A percentile compares a stretch with the other conserved stretches of the same genome.
Evolutionary conservation across 2,329 filamentous ascomycete genomes (phyloP).

Genomic region (Venturia aucupariae): DNA sequence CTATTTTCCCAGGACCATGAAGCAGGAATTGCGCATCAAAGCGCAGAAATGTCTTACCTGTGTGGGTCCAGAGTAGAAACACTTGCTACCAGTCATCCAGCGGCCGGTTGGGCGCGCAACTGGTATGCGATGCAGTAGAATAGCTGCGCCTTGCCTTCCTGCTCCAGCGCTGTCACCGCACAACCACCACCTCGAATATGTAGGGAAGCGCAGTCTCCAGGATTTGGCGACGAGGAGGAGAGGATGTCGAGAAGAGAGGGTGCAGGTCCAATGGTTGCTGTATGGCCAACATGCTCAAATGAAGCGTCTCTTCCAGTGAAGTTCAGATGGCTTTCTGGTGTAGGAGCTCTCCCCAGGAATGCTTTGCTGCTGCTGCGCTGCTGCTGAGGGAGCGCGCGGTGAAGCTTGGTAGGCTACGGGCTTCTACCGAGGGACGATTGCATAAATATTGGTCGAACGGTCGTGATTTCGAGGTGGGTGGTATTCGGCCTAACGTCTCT

Average conservation of each 20-base stretch:
- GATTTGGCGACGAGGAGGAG: neutral
- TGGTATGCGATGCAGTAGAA: neutral
- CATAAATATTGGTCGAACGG: neutral
- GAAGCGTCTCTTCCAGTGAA: neutral
- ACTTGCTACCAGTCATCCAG: neutral
- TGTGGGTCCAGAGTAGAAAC: neutral
- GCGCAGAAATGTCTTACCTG: neutral
- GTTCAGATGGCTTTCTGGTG: slow-evolving; percentile 2
- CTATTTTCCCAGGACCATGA: neutral
- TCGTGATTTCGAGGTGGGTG: no score
- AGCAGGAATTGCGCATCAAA: neutral
- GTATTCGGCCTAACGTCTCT: no score
- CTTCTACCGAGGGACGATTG: neutral
- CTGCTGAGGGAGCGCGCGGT: neutral
- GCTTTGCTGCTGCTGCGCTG: neutral
- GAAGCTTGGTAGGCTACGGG: slow-evolving; percentile 8
- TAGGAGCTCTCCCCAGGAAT: neutral
- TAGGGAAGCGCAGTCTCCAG: neutral
- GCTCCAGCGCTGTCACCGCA: neutral
- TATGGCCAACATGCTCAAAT: slow-evolving; percentile 1
- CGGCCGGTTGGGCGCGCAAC: neutral
- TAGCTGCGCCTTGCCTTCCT: neutral
- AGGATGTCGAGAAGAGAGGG: neutral
- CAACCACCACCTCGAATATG: neutral
- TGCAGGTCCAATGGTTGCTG: neutral